phyloP scores from a whole-genome alignment of 768 basidiomycete genomes.

The Suillus americanus region DNA sequence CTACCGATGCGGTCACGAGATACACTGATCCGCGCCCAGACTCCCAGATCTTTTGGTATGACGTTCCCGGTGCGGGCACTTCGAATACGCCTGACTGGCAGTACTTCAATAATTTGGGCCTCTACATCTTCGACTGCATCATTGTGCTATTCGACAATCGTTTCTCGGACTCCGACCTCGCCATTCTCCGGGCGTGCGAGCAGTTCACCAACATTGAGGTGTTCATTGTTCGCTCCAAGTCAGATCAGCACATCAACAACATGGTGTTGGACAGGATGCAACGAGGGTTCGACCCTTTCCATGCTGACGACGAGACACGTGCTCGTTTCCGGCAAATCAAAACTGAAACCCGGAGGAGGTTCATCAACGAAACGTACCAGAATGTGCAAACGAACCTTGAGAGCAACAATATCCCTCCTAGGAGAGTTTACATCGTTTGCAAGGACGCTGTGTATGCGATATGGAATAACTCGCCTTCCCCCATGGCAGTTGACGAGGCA shows the following conservation, averaged over 20 bases:
- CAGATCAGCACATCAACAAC: slow-evolving; percentile 30
- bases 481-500: too few relatives aligned
- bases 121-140: too few relatives aligned
- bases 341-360: neutral
- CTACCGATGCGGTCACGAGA: slow-evolving; percentile 18
- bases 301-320: slow-evolving; percentile 9
- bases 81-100: slow-evolving; percentile 21
- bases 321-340: slow-evolving; percentile 6
- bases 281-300: slow-evolving; percentile 18
- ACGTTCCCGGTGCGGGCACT: slow-evolving; percentile 29
- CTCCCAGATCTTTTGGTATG: slow-evolving; percentile 25
- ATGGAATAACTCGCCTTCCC: too few relatives aligned
- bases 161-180: slow-evolving; percentile 11
- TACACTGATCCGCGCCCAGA: slow-evolving; percentile 21
- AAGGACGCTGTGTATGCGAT: too few relatives aligned
- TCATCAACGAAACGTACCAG: slow-evolving; percentile 4
- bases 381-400: slow-evolving; percentile 9
- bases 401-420: slow-evolving; percentile 8
- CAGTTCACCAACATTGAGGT: slow-evolving; percentile 21
- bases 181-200: slow-evolving; percentile 19
- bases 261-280: slow-evolving; percentile 13
- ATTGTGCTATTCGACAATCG: slow-evolving; percentile 15
- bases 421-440: neutral
- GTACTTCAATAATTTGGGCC: too few relatives aligned
- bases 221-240: slow-evolving; percentile 35